These are phyloP conservation scores for Asterophora lycoperdoides DNA, from an alignment of 768 basidiomycete species.

Conservation along the genomic window DNA sequence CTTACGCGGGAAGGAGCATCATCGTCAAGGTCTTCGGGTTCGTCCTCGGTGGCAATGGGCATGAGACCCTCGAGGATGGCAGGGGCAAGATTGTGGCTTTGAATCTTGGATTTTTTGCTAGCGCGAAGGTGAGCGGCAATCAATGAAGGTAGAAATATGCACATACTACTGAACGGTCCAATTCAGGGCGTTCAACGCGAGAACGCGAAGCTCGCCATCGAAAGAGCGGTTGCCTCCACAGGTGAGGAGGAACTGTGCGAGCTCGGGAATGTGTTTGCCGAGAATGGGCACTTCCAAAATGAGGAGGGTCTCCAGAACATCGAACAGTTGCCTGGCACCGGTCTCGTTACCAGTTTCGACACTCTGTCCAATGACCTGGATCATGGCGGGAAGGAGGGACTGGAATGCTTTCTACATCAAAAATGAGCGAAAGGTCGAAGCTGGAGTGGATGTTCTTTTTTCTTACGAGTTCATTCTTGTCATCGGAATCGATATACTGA, in stretches of 20 bases:
- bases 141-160: background rate
- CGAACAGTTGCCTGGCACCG: conserved; percentile 85
- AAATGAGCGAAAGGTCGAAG: background rate
- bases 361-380: conserved; percentile 81
- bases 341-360: conserved; percentile 77
- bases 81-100: conserved; percentile 76
- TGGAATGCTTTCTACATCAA: conserved; percentile 76
- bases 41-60: conserved; percentile 90
- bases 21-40: conserved; percentile 91
- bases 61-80: conserved; percentile 88
- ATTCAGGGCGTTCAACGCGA: conserved; percentile 88
- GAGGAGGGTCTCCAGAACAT: conserved; percentile 92
- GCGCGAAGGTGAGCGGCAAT: conserved; percentile 10
- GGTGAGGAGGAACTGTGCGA: conserved; percentile 83
- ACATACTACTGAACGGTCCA: conserved; percentile 96
- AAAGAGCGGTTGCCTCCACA: conserved; percentile 76
- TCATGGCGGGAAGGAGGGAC: conserved; percentile 79
- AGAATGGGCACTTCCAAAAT: conserved; percentile 96
- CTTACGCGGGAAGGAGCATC: conserved; percentile 87
- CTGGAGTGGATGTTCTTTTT: background rate
- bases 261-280: conserved; percentile 79
- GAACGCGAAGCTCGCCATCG: conserved; percentile 78
- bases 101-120: conserved; percentile 96
- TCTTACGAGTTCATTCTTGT: conserved; percentile 81
- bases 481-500: conserved; percentile 85